phyloP scores from a whole-genome alignment of 768 basidiomycete species.

The Boletus subparvulus region DNA sequence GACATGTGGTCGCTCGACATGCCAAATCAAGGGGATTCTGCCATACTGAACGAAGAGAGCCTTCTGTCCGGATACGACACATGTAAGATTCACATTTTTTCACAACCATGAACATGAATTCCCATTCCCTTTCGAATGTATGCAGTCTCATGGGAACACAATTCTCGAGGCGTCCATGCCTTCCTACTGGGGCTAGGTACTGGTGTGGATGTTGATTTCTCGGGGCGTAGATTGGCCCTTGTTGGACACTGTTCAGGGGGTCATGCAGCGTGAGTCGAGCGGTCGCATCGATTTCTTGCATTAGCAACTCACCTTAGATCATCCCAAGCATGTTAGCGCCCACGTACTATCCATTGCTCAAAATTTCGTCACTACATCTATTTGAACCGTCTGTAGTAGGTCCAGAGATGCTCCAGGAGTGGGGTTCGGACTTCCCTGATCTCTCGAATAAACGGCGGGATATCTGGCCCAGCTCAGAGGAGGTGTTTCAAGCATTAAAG shows the following conservation, averaged over 20 bases:
- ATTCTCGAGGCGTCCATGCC: conserved; percentile 1
- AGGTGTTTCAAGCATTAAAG: no score
- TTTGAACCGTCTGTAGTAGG: not conserved
- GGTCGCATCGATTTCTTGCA: no score
- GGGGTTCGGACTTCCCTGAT: not conserved
- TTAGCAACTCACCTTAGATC: no score
- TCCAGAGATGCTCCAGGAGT: not conserved
- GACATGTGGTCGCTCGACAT: conserved; percentile 11
- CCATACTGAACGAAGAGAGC: conserved; percentile 7
- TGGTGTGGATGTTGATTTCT: conserved; percentile 6
- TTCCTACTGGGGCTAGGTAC: conserved; percentile 1
- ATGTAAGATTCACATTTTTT: not conserved
- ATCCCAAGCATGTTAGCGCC: no score
- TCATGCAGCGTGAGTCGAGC: not conserved
- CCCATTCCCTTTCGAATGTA: not conserved
- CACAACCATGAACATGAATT: not conserved
- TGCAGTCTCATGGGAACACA: conserved; percentile 5
- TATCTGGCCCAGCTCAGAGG: no score
- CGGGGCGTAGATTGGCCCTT: not conserved
- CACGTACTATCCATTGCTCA: not conserved
- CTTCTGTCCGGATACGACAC: not conserved
- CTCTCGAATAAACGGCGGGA: not conserved
- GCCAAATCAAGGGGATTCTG: conserved; percentile 10
- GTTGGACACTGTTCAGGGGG: not conserved
- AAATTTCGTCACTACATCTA: conserved; percentile 9